Base-by-base conservation (phyloP, 164 flowering plant species). In the Warburgia ugandensis region DNA sequence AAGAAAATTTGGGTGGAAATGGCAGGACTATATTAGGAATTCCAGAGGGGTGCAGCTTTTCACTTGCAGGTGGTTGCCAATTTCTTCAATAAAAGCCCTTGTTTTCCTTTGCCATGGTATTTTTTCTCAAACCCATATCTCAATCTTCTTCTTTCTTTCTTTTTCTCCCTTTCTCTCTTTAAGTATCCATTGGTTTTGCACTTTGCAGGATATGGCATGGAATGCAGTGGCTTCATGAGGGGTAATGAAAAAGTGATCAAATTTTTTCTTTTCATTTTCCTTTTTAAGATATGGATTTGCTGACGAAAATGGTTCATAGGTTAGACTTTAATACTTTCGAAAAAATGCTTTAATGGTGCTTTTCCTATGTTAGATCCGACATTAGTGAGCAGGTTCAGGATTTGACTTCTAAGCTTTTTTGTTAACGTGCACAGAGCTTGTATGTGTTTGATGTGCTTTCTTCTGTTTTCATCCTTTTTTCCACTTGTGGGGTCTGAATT, bases 21-120 rank as follows among this genome's bases (percentile, higher is more conserved):
- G 36, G 29, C 61, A 85, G 96, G 96, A 71, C 30, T 83, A 74
- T 35, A 70, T 81, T 40, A 80, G 63, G 64, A 91, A 83, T 62
- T 76, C 86, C 25, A 78, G 96, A 64, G 96, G 92, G 47, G 78
- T 83, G 7, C 68, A 74, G 76, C 95, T 85, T 28, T 91, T 91
- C 54, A 80, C 98, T 42, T 87, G 98, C 62, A 78, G 76, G 73
- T 91, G 98, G 98, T 35, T 87, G 69, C 98, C 98, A 23, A 41
- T 52, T 29, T 73, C 86, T 64, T 61, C 91, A 43, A 83, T 92
- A 49, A 86, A 70, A 45, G 94, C 94, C n/a, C 85, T 90, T 33
- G 82, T 90, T 56, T 90, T 84, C 66, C 80, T 91, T 29, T 86
- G 95, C 74, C 97, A 91, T 71, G 97, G 97, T 89, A 37, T n/a